These are phyloP conservation scores for Ogataea pini DNA, from an alignment of 805 yeast species.

Conservation along the genomic window DNA sequence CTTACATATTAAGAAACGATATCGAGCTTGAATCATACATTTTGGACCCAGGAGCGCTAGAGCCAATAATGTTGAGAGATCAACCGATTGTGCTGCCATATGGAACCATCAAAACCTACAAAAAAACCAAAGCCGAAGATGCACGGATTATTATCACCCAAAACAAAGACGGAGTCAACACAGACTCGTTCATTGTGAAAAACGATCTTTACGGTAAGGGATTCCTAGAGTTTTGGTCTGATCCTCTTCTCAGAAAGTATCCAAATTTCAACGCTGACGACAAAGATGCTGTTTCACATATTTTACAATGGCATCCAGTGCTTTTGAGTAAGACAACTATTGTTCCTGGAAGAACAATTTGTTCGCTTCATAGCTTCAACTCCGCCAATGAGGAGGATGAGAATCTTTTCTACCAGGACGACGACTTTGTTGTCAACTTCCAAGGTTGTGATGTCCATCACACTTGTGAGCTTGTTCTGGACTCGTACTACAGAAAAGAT, in stretches of 20 bases:
- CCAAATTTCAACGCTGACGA: constrained; percentile 59
- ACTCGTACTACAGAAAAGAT: constrained; percentile 37
- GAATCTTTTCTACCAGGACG: constrained; percentile 52
- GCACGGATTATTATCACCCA: constrained; percentile 70
- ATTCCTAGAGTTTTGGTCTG: constrained; percentile 78
- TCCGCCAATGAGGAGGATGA: constrained; percentile 43
- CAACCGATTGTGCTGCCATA: constrained; percentile 72
- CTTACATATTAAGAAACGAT: constrained; percentile 71
- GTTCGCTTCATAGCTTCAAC: constrained; percentile 41
- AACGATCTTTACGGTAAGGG: constrained; percentile 67
- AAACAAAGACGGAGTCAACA: constrained; percentile 59
- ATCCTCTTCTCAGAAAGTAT: constrained; percentile 68
- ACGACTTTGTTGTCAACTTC: constrained; percentile 69
- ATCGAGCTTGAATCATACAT: constrained; percentile 62
- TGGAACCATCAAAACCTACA: constrained; percentile 69
- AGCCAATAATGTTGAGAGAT: constrained; percentile 63
- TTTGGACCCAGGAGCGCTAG: constrained; percentile 59
- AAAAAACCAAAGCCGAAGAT: constrained; percentile 53
- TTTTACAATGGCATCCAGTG: constrained; percentile 93
- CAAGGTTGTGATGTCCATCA: constrained; percentile 52
- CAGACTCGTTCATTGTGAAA: constrained; percentile 69
- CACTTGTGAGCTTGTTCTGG: constrained; percentile 54
- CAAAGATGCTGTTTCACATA: constrained; percentile 76
- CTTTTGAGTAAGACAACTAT: constrained; percentile 71
- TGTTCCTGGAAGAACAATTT: constrained; percentile 62